Percentiles rank a stretch among this genome's conserved stretches.
Evolutionary conservation across 495 filamentous ascomycete genomes (phyloP).

Genomic region (Aspergillus cavernicola): DNA sequence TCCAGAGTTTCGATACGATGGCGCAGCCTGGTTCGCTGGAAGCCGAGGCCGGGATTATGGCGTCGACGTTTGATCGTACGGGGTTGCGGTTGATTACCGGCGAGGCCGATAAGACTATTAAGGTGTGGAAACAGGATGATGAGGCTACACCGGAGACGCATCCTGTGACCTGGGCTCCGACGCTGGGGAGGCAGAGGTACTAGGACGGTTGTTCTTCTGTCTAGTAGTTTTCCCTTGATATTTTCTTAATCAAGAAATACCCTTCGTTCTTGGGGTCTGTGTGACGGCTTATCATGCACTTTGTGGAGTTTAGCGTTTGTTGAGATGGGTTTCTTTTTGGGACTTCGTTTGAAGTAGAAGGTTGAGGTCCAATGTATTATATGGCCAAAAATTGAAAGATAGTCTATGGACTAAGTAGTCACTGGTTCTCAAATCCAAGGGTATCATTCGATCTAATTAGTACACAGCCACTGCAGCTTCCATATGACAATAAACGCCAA

Average conservation of each 20-base stretch:
- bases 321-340: neutral
- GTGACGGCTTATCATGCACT: conserved; percentile 18
- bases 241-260: conserved; percentile 15
- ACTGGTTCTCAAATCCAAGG: too few relatives aligned
- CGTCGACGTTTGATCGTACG: conserved; percentile 83
- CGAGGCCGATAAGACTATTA: conserved; percentile 96
- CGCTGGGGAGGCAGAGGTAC: conserved; percentile 66
- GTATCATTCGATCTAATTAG: conserved; percentile 26
- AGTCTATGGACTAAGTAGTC: too few relatives aligned
- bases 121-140: conserved; percentile 93
- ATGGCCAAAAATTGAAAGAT: too few relatives aligned
- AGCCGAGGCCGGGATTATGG: conserved; percentile 92
- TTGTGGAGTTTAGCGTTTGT: conserved; percentile 32
- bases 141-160: conserved; percentile 86
- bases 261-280: conserved; percentile 12
- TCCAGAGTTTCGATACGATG: conserved; percentile 81
- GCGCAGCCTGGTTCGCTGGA: conserved; percentile 93
- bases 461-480: too few relatives aligned
- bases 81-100: conserved; percentile 88
- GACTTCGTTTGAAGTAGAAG: neutral
- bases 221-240: neutral
- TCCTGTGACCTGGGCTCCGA: conserved; percentile 91
- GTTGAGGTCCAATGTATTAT: neutral
- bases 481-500: neutral
- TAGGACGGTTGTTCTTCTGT: too few relatives aligned